These are phyloP conservation scores for Pyrenophora graminea DNA, from an alignment of 2,329 filamentous ascomycete genomes.

Conservation along the genomic window DNA sequence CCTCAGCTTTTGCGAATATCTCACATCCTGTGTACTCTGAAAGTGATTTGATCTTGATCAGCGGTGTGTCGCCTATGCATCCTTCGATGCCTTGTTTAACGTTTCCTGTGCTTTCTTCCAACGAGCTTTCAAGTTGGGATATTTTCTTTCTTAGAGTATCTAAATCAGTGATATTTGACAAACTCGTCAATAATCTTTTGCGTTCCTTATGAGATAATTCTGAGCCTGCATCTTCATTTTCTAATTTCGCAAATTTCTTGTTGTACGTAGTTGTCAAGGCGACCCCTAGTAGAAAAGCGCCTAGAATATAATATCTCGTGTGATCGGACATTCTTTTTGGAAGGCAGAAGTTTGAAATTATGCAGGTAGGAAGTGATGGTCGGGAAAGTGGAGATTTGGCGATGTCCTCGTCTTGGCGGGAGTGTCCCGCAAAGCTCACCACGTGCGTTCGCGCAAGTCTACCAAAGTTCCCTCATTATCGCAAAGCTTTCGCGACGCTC, in stretches of 20 bases:
- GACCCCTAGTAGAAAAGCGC: conserved; percentile 78
- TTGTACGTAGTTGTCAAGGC: conserved; percentile 60
- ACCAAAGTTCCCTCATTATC: conserved; percentile 19
- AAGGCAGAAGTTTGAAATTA: neutral
- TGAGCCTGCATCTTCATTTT: conserved; percentile 10
- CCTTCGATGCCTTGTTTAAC: conserved; percentile 83
- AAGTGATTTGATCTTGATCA: conserved; percentile 83
- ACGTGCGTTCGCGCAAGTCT: conserved; percentile 27
- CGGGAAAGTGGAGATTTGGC: conserved; percentile 27
- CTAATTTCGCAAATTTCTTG: conserved; percentile 26
- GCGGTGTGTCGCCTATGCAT: conserved; percentile 89
- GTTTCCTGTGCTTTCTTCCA: conserved; percentile 23
- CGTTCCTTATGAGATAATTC: conserved; percentile 27
- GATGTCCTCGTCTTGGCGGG: conserved; percentile 33
- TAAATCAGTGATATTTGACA: conserved; percentile 32
- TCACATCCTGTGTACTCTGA: conserved; percentile 84
- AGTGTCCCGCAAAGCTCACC: conserved; percentile 28
- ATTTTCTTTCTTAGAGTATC: conserved; percentile 32
- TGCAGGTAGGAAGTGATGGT: conserved; percentile 9
- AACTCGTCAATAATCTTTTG: conserved; percentile 22
- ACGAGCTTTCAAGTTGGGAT: conserved; percentile 20
- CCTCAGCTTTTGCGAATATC: conserved; percentile 90
- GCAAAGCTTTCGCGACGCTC: conserved; percentile 12
- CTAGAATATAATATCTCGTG: conserved; percentile 63
- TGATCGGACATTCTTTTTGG: conserved; percentile 42